Conservation (phyloP, 2,329 filamentous ascomycete species). For the Trichoderma atrobrunneum region DNA sequence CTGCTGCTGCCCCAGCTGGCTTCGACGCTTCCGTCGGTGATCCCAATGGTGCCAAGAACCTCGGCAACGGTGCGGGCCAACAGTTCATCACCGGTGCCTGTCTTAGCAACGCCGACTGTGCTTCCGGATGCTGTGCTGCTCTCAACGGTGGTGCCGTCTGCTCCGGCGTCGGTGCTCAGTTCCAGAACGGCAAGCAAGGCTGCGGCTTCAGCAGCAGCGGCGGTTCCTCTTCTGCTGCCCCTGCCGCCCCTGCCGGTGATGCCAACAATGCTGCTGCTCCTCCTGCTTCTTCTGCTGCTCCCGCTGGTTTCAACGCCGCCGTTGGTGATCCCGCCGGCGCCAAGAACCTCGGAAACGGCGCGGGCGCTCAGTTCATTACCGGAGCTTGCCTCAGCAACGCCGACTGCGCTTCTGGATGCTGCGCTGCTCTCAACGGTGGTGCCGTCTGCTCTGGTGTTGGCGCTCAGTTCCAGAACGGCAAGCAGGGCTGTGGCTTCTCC, state of each 20-base stretch:
- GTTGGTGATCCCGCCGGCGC: constrained; percentile 25
- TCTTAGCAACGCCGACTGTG: constrained; percentile 28
- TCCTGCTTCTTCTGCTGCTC: constrained; percentile 17
- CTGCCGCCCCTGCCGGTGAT: background rate
- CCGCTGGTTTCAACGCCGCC: constrained; percentile 18
- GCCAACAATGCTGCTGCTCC: background rate
- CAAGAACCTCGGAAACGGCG: constrained; percentile 27
- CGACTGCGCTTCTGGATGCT: constrained; percentile 34
- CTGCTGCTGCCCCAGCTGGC: constrained; percentile 6
- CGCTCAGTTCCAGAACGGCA: constrained; percentile 34
- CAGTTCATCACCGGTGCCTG: constrained; percentile 32
- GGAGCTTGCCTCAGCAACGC: constrained; percentile 26
- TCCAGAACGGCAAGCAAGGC: constrained; percentile 32
- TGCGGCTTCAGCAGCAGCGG: constrained; percentile 29
- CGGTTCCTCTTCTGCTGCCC: background rate
- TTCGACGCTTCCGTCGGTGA: constrained; percentile 22
- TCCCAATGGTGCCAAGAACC: constrained; percentile 24
- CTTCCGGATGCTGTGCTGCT: constrained; percentile 32
- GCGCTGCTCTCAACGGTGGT: constrained; percentile 23
- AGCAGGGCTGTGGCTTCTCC: constrained; percentile 34
- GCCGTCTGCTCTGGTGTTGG: constrained; percentile 21
- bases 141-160: constrained; percentile 7
- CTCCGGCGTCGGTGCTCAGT: constrained; percentile 31
- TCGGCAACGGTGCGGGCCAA: constrained; percentile 26
- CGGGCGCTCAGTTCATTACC: constrained; percentile 30